Evolutionary conservation across 371 early-diverging fungal genomes (phyloP), one percentile per base, ranked within the genome.

Genomic region (Syncephalis plumigaleata): DNA sequence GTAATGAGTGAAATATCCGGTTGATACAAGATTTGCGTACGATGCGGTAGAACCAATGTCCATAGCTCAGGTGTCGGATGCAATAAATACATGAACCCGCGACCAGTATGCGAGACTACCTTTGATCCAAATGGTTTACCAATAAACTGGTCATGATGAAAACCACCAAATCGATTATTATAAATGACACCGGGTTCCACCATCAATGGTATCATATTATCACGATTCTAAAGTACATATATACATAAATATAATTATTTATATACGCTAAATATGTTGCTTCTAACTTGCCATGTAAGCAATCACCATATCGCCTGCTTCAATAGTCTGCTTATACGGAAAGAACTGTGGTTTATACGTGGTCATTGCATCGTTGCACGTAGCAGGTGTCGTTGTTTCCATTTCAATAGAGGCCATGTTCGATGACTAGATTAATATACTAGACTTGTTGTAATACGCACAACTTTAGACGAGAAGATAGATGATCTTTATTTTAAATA

Each of bases 21-120:
- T 47, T 77, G 57, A 54, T 95, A 96, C 24, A 96, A 62, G 45
- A 96, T 96, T 63, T 94, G 95, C 7, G 97, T 96, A 46, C 97
- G 77, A 60, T 96, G 95, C 13, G 93, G 90, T 24, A 96, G 63
- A 15, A 74, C 71, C 46, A 75, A 62, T 1, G 95, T 93, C 97
- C 97, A 96, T 25, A 94, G 72, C 52, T 92, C 95, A 2, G 94
- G 93, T 7, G 94, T 91, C 13, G 93, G 94, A 50, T 84, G 78
- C 26, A 96, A 71, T 21, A 92, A 61, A 55, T 85, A 85, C n/a
- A 91, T 67, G 56, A 77, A 88, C 16, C 93, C 93, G 48, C 64
- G 71, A 20, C 77, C 74, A 17, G 72, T 80, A 36, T 66, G 66
- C 18, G 89, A 81, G 23, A 66, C 59, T 51, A 87, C 55, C 66